A percentile compares a stretch with the other conserved stretches of the same genome.
phyloP scores from a whole-genome alignment of 2,329 filamentous ascomycete species.

The Nothophoma quercina region DNA sequence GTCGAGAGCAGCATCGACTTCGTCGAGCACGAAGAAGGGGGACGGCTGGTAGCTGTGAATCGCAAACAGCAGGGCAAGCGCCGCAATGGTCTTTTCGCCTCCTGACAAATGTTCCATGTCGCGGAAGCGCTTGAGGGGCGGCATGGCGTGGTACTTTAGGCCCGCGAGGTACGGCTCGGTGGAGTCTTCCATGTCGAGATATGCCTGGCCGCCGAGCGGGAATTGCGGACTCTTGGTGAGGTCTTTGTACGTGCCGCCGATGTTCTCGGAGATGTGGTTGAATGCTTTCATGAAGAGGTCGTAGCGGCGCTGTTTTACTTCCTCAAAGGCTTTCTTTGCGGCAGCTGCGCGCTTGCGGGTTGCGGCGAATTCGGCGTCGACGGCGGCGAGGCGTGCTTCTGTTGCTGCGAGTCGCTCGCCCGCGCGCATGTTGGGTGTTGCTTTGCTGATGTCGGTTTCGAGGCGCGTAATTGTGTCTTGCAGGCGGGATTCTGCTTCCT shows the following conservation, averaged over 20 bases:
- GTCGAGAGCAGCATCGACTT: conserved; percentile 97
- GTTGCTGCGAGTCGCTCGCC: conserved; percentile 90
- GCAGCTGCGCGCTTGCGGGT: conserved; percentile 76
- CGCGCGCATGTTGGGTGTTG: conserved; percentile 96
- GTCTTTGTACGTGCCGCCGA: conserved; percentile 92
- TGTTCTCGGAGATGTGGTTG: conserved; percentile 92
- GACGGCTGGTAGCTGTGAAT: conserved; percentile 95
- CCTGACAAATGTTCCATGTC: conserved; percentile 99
- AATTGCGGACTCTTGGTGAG: conserved; percentile 90
- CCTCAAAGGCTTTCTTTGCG: conserved; percentile 83
- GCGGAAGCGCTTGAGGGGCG: conserved; percentile 94
- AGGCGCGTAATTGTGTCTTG: conserved; percentile 79
- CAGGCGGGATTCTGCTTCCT: conserved; percentile 72
- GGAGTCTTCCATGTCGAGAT: conserved; percentile 94
- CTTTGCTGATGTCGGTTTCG: conserved; percentile 83
- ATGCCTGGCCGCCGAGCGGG: conserved; percentile 86
- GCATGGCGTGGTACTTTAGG: conserved; percentile 99
- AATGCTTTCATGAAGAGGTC: conserved; percentile 97
- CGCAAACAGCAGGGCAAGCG: conserved; percentile 92
- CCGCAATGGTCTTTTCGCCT: conserved; percentile 98
- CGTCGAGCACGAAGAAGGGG: conserved; percentile 97
- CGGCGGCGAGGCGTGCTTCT: conserved; percentile 80
- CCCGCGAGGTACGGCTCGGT: conserved; percentile 95
- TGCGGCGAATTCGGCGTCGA: conserved; percentile 88
- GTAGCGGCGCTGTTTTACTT: conserved; percentile 80